Evolutionary conservation across 768 basidiomycete genomes (phyloP), one percentile per base, ranked within the genome.

Genomic region (Mycena pura): DNA sequence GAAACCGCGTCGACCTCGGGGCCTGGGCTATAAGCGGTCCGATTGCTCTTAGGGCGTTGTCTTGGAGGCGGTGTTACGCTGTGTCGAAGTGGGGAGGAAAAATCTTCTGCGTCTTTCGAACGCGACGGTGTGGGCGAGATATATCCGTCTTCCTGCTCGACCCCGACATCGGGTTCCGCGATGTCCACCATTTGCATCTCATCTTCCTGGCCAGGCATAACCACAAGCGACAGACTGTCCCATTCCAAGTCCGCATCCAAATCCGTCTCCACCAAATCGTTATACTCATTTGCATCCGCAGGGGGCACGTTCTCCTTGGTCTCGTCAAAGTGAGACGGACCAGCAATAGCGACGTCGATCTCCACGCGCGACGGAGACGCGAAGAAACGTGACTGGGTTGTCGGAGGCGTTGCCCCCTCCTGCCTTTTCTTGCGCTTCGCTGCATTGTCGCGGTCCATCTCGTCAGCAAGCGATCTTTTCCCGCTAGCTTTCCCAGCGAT

Each of bases 121-220:
- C 80, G 77, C 22, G 85, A 85, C 45, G 83, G 76, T 9, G 84
- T 76, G 15, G 91, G 91, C n/a, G 92, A 92, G 52, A 90, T 79
- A 73, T 93, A 94, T 15, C 92, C 92, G 61, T 91, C 91, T 70
- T 93, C 92, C 74, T 92, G 92, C 68, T 80, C 78, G 15, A 91
- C 85, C 10, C 66, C 69, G 50, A 84, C 79, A 44, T 79, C 62
- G 8, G 77, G 75, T 58, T 84, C 76, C n/a, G 81, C 76, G 21
- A 79, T 44, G 36, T 77, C 73, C 34, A 77, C 28, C 28, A 63
- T 74, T 57, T 81, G 80, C 57, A 76, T 72, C 50, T 78, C 75
- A 21, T 67, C 67, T 39, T 75, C 75, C 32, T 76, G 76, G 36
- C 76, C 73, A 21, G 76, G 75, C 50, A 28, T 77, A 73, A 25